Conservation (phyloP, 768 basidiomycete species). For the Boletus huronensis region DNA sequence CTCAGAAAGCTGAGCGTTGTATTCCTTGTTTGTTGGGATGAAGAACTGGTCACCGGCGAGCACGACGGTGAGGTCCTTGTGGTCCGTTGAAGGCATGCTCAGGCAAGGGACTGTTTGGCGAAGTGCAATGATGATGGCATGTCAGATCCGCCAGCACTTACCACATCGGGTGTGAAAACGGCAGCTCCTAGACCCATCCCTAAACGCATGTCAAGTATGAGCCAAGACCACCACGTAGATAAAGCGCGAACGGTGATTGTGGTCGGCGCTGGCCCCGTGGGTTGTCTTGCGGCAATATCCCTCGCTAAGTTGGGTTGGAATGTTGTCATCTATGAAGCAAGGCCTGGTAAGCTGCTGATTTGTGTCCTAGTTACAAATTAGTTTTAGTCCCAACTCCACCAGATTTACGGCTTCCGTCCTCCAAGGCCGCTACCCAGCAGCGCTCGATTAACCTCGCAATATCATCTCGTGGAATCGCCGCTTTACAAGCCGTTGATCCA, state of each 20-base stretch:
- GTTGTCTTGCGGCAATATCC: slow-evolving; percentile 83
- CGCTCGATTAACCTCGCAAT: slow-evolving; percentile 97
- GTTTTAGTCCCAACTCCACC: slow-evolving; percentile 12
- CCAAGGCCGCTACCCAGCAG: slow-evolving; percentile 61
- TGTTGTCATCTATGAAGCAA: slow-evolving; percentile 75
- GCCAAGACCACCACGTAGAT: background rate
- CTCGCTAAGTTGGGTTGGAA: slow-evolving; percentile 85
- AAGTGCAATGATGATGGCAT: slow-evolving; percentile 9
- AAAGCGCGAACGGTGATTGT: slow-evolving; percentile 50
- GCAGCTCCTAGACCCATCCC: background rate
- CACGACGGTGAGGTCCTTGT: slow-evolving; percentile 23
- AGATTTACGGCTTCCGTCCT: slow-evolving; percentile 76
- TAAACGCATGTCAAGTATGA: slow-evolving; percentile 11
- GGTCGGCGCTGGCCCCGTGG: slow-evolving; percentile 91
- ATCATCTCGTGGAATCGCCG: slow-evolving; percentile 88
- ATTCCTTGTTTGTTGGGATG: slow-evolving; percentile 51
- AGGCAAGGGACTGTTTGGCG: background rate
- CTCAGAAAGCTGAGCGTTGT: slow-evolving; percentile 40
- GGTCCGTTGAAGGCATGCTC: slow-evolving; percentile 15
- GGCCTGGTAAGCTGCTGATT: slow-evolving; percentile 54
- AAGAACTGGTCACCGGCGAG: slow-evolving; percentile 53
- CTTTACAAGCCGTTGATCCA: slow-evolving; percentile 77
- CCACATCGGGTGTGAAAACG: slow-evolving; percentile 10
- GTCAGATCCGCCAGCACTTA: slow-evolving; percentile 18
- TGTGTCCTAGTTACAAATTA: slow-evolving; percentile 11